Evolutionary conservation across 805 yeast species (phyloP).

Genomic region (Starmerella kuoi): DNA sequence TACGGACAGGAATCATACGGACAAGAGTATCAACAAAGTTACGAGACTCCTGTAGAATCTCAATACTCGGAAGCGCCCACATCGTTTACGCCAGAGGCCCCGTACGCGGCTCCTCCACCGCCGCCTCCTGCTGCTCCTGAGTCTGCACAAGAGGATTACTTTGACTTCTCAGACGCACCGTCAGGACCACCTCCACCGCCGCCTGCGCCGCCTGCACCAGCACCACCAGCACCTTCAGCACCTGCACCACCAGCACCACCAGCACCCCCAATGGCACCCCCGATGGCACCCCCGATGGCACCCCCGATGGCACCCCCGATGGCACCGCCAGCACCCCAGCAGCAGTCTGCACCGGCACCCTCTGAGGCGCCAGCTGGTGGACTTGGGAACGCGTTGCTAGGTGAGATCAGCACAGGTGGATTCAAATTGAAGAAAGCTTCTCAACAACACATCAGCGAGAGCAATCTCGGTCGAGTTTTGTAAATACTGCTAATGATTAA

Average conservation of each 20-base stretch:
- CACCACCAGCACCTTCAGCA: conserved; percentile 26
- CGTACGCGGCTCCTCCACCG: conserved; percentile 25
- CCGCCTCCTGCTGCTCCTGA: conserved; percentile 22
- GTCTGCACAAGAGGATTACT: not conserved
- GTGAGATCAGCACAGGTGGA: conserved; percentile 29
- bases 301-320: conserved; percentile 30
- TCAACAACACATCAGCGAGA: conserved; percentile 23
- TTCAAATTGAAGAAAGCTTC: conserved; percentile 24
- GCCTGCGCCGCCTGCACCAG: conserved; percentile 24
- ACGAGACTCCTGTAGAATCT: not conserved
- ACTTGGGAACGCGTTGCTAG: conserved; percentile 23
- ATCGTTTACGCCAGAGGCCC: conserved; percentile 27
- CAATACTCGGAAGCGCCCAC: conserved; percentile 1
- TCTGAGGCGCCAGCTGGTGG: conserved; percentile 23
- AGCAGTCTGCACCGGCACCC: conserved; percentile 36
- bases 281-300: conserved; percentile 29
- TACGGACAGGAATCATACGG: not conserved
- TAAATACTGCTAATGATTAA: conserved; percentile 11
- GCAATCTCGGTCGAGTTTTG: conserved; percentile 25
- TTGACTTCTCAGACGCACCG: conserved; percentile 22
- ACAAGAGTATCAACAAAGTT: not conserved
- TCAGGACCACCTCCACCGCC: conserved; percentile 26
- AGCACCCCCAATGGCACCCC: conserved; percentile 27
- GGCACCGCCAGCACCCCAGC: conserved; percentile 29
- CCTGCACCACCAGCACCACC: conserved; percentile 21